Base-by-base conservation (phyloP, 2,329 filamentous ascomycete species). In the Furcasterigmium sp. region DNA sequence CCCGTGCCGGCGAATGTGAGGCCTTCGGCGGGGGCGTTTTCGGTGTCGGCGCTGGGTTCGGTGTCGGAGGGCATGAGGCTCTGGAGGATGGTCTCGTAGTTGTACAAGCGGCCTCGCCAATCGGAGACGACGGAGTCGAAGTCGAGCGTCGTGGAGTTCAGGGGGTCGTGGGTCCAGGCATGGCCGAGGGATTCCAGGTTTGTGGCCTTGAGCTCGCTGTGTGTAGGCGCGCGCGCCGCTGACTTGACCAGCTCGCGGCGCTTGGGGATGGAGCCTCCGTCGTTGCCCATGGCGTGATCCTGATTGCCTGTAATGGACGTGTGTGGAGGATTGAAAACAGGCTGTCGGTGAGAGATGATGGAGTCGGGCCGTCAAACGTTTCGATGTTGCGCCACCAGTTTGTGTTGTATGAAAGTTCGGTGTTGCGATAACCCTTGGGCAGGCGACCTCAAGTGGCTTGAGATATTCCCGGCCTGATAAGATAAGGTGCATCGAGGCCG, bases 161-260 rank as follows among this genome's bases (percentile, higher is more conserved):
- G 73, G 0, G 91, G 87, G 56, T 93, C 95, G 50, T 83, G 86
- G 5, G 80, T 78, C 93, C 93, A 98, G 55, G 82, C 80, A 64
- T 97, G 90, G 46, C 82, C 78, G 58, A 93, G 84, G 34, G 87
- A 86, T 64, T 96, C 91, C 59, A 85, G 82, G 52, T 85, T 85
- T 8, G 86, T 85, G 51, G 93, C 90, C 69, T 97, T 97, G 45
- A 95, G 70, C 69, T 97, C 86, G 37, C 87, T 84, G 21, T 88
- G 78, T 26, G 87, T 94, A 18, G 86, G 87, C 41, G 82, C 78
- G 55, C 88, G 86, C 34, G 91, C 89, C 21, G 91, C 89, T 64
- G 91, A 85, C 67, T 95, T 95, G 63, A 98, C 93, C 37, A 98
- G 87, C 66, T 98, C 94, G 58, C 90, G 86, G 25, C 94, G 87